Evolutionary conservation across 1,139 yeast species (phyloP), one percentile per base, ranked within the genome.

Genomic region (Suzukiozyma palmioleophila): DNA sequence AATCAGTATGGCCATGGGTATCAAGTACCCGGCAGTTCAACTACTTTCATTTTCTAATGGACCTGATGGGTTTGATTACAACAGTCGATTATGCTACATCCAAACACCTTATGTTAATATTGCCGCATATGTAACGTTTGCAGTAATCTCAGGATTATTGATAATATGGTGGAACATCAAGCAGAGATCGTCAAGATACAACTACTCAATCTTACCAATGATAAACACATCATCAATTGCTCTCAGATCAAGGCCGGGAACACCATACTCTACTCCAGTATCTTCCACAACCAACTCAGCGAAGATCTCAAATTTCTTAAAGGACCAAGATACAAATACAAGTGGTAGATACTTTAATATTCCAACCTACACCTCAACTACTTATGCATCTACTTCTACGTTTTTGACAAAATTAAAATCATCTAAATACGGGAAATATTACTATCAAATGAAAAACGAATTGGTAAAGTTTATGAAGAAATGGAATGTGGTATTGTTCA

Each of bases 1-100:
- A 18, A 69, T 77, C 8, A 72, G 79, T 34, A 73, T 77, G 79
- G 81, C 82, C 21, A 77, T 76, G 81, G 81, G 82, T 1, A 73
- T 75, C 26, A 52, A 57, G 39, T 58, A 59, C 33, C 83, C 83
- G 0, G 82, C 79, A 0, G 78, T 77, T 3, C 79, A 77, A 49
- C 48, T 77, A 32, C 52, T 77, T 8, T 56, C 77, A 0, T 61
- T 66, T 47, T 36, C 50, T 2, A 53, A 52, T 35, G 50, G 47
- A 28, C 52, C 54, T 8, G 39, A 49, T 9, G 45, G 45, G 13
- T 60, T 62, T 43, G 44, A 49, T 4, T 73, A 70, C 48, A 54
- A 61, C n/a, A 70, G 75, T 2, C 48, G 56, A 4, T 52, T 75
- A 24, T 77, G 83, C 53, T 72, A 70, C 51, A 53, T 73, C 34